Base-by-base conservation (phyloP, 2,329 filamentous ascomycete genomes). In the Atkinsonella texensis region DNA sequence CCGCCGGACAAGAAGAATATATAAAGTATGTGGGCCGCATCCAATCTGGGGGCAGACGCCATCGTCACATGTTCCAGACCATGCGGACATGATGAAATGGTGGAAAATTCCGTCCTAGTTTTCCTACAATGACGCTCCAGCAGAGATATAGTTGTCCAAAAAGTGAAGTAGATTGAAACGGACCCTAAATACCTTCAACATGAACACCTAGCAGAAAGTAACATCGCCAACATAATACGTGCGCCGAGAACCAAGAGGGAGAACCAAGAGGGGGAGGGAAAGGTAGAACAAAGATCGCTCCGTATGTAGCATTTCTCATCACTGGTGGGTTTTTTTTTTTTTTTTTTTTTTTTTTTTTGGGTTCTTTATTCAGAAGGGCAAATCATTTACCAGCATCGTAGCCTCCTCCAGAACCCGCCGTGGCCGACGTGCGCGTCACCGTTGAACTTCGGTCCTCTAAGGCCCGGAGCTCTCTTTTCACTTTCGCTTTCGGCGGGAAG, bases 1-100 rank as follows among this genome's bases (percentile, higher is more conserved):
- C 87, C 1, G 87, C 87, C 28, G 87, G 87, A n/a, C 87, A 93
- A 67, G 87, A 93, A 70, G 87, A 93, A 70, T 93, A 93, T 71
- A 23, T 84, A 87, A 58, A 84, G 85, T 59, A 87, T 93, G 74
- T 93, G 87, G 87, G 86, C 85, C 1, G 77, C 81, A 35, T 83
- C 83, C 23, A 91, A 90, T 65, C 79, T 91, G n/a, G 77, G 80
- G 63, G 84, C 85, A 55, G 87, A 93, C 65, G 87, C 87, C 56
- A 31, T 45, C n/a, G 13, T 38, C 28, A 31, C 9, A 39, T 6
- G n/a, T 39, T 38, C 31, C 46, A n/a, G 15, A 15, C 32, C 31
- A 38, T 35, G 17, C 18, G 5, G 17, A 13, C 33, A 23, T 23
- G 17, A 20, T 23, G 20, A 35, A 23, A 39, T 11, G 18, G 3